These are phyloP conservation scores for Pythium plurisporium DNA, from an alignment of 352 stramenopile species.

Conservation along the genomic window DNA sequence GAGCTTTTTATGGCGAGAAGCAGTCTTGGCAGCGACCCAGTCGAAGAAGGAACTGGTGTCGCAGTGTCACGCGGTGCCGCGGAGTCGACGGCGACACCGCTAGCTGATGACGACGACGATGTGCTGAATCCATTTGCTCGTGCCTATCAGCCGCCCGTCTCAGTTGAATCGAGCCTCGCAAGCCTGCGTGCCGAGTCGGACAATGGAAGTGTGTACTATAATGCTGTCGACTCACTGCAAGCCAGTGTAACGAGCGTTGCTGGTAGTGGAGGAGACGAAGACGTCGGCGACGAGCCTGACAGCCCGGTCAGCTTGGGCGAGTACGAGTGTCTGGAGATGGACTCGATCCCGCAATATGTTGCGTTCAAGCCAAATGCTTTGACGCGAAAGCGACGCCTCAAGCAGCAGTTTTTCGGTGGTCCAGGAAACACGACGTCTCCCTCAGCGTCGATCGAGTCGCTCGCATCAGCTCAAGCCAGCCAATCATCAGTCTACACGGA, in stretches of 20 bases:
- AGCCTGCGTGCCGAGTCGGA: conserved; percentile 27
- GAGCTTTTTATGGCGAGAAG: conserved; percentile 9
- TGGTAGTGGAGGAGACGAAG: conserved; percentile 1
- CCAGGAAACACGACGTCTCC: background rate
- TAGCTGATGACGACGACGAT: conserved; percentile 42
- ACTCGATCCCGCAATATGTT: conserved; percentile 70
- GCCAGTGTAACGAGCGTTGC: conserved; percentile 8
- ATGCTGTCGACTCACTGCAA: conserved; percentile 20
- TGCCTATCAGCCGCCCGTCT: conserved; percentile 38
- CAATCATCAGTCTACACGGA: background rate
- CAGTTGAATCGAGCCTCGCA: conserved; percentile 31
- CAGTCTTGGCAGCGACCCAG: background rate
- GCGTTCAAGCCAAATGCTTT: conserved; percentile 53
- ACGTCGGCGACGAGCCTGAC: conserved; percentile 23
- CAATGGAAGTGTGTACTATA: conserved; percentile 24
- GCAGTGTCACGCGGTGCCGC: conserved; percentile 8
- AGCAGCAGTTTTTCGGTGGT: conserved; percentile 24
- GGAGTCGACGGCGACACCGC: background rate
- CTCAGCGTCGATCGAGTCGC: conserved; percentile 9
- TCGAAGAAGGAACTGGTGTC: background rate
- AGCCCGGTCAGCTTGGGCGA: conserved; percentile 56
- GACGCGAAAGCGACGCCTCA: conserved; percentile 14
- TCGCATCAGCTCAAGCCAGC: background rate
- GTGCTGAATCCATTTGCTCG: conserved; percentile 62
- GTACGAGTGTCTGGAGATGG: conserved; percentile 70